A percentile compares a stretch with the other conserved stretches of the same genome.
These are phyloP conservation scores for Rhododendron mucronatum DNA, from an alignment of 148 eudicot genomes.

Conservation along the genomic window DNA sequence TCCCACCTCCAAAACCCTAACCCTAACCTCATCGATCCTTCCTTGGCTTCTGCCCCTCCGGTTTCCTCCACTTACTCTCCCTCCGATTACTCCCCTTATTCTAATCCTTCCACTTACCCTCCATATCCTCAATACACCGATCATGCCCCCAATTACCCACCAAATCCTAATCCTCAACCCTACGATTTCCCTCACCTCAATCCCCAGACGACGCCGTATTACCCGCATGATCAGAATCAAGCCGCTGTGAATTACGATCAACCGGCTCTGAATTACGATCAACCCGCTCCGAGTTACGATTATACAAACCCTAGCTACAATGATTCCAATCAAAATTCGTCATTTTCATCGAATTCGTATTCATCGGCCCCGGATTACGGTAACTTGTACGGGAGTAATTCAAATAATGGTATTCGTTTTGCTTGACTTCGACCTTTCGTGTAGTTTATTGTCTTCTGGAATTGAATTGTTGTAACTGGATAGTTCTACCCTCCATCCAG, in stretches of 20 bases:
- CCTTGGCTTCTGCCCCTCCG: conserved; percentile 72
- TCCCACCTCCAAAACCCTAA: conserved; percentile 40
- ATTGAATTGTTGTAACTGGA: neutral
- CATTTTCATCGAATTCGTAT: conserved; percentile 15
- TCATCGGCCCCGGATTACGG: conserved; percentile 12
- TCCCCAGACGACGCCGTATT: conserved; percentile 19
- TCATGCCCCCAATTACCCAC: conserved; percentile 24
- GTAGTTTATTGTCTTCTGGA: neutral
- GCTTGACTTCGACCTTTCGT: neutral
- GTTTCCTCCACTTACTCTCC: conserved; percentile 21
- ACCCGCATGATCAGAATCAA: conserved; percentile 38
- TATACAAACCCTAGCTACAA: conserved; percentile 11
- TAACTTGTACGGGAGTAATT: conserved; percentile 15
- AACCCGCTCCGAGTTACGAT: conserved; percentile 21
- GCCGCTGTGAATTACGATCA: conserved; percentile 25
- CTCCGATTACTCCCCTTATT: conserved; percentile 33
- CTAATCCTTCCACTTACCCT: conserved; percentile 18
- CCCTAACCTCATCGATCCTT: conserved; percentile 23
- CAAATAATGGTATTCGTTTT: conserved; percentile 6
- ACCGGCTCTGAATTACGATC: conserved; percentile 22
- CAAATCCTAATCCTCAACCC: conserved; percentile 21
- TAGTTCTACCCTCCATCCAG: neutral
- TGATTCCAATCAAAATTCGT: conserved; percentile 14
- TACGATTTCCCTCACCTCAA: conserved; percentile 29
- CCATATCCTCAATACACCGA: conserved; percentile 35